phyloP scores from a whole-genome alignment of 495 filamentous ascomycete species.

The Cenococcum geophilum region DNA sequence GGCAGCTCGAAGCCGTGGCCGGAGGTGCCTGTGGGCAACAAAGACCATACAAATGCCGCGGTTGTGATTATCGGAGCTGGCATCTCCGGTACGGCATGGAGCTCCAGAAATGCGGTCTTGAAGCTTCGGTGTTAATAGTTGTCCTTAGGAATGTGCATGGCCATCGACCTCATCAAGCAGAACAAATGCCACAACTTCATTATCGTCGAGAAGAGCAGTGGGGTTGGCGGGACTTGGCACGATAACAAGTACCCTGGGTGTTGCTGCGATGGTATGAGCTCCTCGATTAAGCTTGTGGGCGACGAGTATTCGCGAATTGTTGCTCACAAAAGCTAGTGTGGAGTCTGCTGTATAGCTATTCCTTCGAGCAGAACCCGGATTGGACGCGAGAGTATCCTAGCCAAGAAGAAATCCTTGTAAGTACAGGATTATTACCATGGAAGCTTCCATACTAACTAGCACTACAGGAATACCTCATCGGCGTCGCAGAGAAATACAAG shows the following conservation, averaged over 20 bases:
- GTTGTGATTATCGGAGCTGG: conserved; percentile 53
- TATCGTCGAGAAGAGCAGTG: conserved; percentile 50
- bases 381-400: conserved; percentile 62
- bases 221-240: conserved; percentile 52
- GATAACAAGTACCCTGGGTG: conserved; percentile 51
- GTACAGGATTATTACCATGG: background rate
- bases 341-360: conserved; percentile 55
- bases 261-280: conserved; percentile 46
- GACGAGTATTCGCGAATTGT: background rate
- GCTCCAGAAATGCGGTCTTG: background rate
- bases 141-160: conserved; percentile 45
- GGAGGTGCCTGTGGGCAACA: conserved; percentile 34
- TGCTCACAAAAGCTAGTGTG: conserved; percentile 36
- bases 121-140: background rate
- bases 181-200: conserved; percentile 51
- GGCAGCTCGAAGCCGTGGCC: conserved; percentile 29
- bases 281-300: background rate
- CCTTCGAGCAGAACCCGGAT: conserved; percentile 58
- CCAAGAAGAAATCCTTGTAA: conserved; percentile 54
- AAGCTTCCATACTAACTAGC: background rate
- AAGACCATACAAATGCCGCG: conserved; percentile 42
- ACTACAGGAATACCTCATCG: conserved; percentile 45
- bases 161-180: conserved; percentile 51
- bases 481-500: conserved; percentile 54
- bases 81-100: conserved; percentile 39